phyloP scores from a whole-genome alignment of 495 filamentous ascomycete species.

The Trichoderma gamsii region DNA sequence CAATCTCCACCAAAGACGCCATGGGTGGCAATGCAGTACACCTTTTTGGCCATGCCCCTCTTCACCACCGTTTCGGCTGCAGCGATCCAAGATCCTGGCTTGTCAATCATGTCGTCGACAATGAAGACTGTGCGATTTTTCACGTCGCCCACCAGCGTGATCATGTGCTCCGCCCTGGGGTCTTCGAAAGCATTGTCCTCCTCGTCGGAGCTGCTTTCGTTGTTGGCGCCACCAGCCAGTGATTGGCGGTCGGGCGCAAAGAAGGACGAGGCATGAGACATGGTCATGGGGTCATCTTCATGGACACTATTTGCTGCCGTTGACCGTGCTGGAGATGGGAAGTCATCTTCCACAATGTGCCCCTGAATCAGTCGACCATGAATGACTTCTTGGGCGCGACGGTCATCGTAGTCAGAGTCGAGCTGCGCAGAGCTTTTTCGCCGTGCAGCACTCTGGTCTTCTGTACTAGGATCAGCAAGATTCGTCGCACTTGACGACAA shows the following conservation, averaged over 20 bases:
- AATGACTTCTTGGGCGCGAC: constrained; percentile 81
- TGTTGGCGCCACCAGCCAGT: constrained; percentile 77
- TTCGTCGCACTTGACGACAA: constrained; percentile 23
- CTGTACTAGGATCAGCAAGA: constrained; percentile 7
- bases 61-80: constrained; percentile 97
- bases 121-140: constrained; percentile 80
- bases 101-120: constrained; percentile 99
- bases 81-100: constrained; percentile 92
- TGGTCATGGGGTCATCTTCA: constrained; percentile 52
- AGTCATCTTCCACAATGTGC: constrained; percentile 92
- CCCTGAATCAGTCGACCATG: constrained; percentile 91
- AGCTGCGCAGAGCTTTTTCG: neutral
- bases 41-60: constrained; percentile 81
- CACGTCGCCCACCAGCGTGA: constrained; percentile 93
- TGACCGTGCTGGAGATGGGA: constrained; percentile 65
- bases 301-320: constrained; percentile 46
- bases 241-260: constrained; percentile 55
- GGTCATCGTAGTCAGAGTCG: constrained; percentile 72
- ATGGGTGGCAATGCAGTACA: constrained; percentile 97
- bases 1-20: constrained; percentile 87
- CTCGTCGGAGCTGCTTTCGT: constrained; percentile 73
- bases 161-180: constrained; percentile 78
- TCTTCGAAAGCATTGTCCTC: constrained; percentile 73
- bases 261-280: constrained; percentile 51
- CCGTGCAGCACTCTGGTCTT: constrained; percentile 28